A percentile compares a stretch with the other conserved stretches of the same genome.
phyloP scores from a whole-genome alignment of 495 filamentous ascomycete species.

The Annulohypoxylon maeteangense region DNA sequence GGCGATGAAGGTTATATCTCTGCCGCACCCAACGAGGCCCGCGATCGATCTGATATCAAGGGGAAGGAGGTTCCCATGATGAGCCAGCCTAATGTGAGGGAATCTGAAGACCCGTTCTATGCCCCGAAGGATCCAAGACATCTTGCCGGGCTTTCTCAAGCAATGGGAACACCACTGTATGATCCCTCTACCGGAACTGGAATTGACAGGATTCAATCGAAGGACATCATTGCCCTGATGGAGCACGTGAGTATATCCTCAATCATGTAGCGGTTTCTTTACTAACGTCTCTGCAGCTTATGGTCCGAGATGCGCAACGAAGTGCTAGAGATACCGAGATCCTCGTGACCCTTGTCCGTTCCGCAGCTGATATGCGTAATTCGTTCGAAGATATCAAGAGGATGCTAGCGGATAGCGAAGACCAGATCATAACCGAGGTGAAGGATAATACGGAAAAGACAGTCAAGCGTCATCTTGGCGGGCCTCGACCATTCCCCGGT shows the following conservation, averaged over 20 bases:
- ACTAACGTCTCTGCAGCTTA: slow-evolving; percentile 70
- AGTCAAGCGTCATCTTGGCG: slow-evolving; percentile 81
- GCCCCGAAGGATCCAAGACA: slow-evolving; percentile 72
- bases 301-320: slow-evolving; percentile 95
- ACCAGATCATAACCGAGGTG: slow-evolving; percentile 80
- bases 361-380: slow-evolving; percentile 96
- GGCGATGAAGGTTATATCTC: slow-evolving; percentile 92
- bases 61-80: slow-evolving; percentile 69
- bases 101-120: slow-evolving; percentile 68
- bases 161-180: slow-evolving; percentile 87
- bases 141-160: slow-evolving; percentile 90
- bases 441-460: slow-evolving; percentile 88
- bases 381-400: slow-evolving; percentile 97
- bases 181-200: slow-evolving; percentile 89
- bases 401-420: slow-evolving; percentile 86
- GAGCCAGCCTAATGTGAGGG: slow-evolving; percentile 64
- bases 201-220: slow-evolving; percentile 92
- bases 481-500: slow-evolving; percentile 85
- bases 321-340: slow-evolving; percentile 98
- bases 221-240: slow-evolving; percentile 98
- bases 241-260: slow-evolving; percentile 75
- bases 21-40: slow-evolving; percentile 77
- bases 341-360: slow-evolving; percentile 89
- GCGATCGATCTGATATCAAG: slow-evolving; percentile 60
- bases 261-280: background rate